Evolutionary conservation across 306 rosid species (phyloP), one percentile per base, ranked within the genome.

Genomic region (Quercus berberidifolia): DNA sequence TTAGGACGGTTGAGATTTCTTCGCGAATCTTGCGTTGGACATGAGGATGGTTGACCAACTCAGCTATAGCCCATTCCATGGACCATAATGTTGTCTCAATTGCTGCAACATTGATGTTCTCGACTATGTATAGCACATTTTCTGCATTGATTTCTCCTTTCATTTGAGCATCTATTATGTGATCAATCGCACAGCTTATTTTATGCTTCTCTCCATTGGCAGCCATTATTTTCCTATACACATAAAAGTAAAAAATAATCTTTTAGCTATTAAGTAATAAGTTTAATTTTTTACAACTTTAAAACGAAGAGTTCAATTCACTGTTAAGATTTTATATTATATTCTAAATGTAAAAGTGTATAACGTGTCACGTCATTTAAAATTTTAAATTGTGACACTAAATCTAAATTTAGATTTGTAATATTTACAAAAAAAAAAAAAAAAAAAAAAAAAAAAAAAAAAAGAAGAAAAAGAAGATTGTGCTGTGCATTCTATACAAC

Each of bases 61-160:
- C 97, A 11, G 97, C 98, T 80, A 91, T 93, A 21, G 91, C 94
- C 98, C 98, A 91, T 35, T 93, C 98, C 93, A 93, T 93, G 4
- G 97, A 93, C 97, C 98, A 90, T 41, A 93, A 77, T 19, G 98
- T 91, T 59, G 97, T 93, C 69, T 93, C 94, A 78, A 93, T 91
- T 73, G 97, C 98, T 62, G 97, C 98, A 67, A 83, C 87, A 26
- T 85, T 88, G 28, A 93, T 93, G 83, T 93, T 93, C 71, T 93
- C 98, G n/a, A 93, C 97, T 0, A 93, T 90, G 89, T 93, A 93
- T 0, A 89, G 71, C 59, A 93, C 97, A 76, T 93, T 93, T 15
- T 85, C 92, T 86, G 87, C 92, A 25, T 88, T 93, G 43, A 93
- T 90, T 69, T 93, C 98, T 69, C 98, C 98, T 58, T 88, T 91